A percentile compares a stretch with the other conserved stretches of the same genome.
Evolutionary conservation across 306 rosid genomes (phyloP).

Genomic region (Prunus padus): DNA sequence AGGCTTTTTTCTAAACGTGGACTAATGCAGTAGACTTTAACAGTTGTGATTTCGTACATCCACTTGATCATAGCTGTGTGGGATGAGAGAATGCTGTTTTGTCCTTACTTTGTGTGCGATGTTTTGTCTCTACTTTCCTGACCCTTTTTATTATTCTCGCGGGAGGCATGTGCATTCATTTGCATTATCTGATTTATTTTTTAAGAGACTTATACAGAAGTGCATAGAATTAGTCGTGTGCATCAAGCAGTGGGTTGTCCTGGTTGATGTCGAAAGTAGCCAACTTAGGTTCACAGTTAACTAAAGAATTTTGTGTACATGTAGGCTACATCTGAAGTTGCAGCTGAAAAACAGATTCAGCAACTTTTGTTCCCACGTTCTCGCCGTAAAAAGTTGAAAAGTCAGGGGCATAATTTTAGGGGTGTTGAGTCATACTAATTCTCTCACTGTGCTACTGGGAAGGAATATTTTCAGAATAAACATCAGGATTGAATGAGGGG

Average conservation of each 20-base stretch:
- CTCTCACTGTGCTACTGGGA: not conserved
- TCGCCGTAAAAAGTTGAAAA: slow-evolving; percentile 56
- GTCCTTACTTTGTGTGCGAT: not conserved
- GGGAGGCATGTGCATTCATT: not conserved
- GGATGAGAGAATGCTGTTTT: not conserved
- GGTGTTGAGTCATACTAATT: slow-evolving; percentile 28
- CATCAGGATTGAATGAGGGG: slow-evolving; percentile 1
- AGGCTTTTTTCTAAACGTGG: not conserved
- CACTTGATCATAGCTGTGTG: not conserved
- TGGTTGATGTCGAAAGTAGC: not conserved
- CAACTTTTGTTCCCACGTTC: slow-evolving; percentile 75
- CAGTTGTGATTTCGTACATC: not conserved
- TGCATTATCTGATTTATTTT: not conserved
- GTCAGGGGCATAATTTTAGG: slow-evolving; percentile 36
- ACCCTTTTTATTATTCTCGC: not conserved
- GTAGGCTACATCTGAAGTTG: slow-evolving; percentile 65
- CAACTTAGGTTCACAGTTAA: not conserved
- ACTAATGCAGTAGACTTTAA: not conserved
- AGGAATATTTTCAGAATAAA: not conserved
- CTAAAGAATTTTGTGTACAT: slow-evolving; percentile 4
- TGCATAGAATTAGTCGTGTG: not conserved
- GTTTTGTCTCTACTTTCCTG: not conserved
- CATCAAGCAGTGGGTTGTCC: not conserved
- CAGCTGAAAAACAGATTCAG: slow-evolving; percentile 83
- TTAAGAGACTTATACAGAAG: not conserved